Percentiles rank a stretch among this genome's conserved stretches.
Evolutionary conservation across 2,329 filamentous ascomycete genomes (phyloP).

Genomic region (Colletotrichum filicis): DNA sequence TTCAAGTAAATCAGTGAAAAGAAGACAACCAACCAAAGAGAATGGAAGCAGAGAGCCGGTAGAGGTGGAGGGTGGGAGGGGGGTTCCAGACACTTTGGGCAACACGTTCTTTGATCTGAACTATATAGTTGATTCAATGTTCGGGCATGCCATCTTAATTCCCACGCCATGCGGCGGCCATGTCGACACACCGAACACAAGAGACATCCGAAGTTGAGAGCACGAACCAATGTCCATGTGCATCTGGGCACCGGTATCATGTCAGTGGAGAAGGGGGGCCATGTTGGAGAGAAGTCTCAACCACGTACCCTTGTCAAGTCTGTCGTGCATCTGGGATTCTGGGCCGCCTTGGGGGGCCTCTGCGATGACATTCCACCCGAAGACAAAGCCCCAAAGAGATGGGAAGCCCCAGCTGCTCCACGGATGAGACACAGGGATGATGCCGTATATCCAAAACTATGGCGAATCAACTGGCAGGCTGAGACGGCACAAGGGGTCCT

Average conservation of each 20-base stretch:
- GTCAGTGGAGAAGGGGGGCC: slow-evolving; percentile 29
- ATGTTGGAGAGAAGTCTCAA: slow-evolving; percentile 23
- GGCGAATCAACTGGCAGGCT: slow-evolving; percentile 28
- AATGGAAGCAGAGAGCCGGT: slow-evolving; percentile 14
- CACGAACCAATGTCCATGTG: slow-evolving; percentile 23
- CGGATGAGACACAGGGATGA: slow-evolving; percentile 17
- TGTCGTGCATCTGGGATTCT: slow-evolving; percentile 1
- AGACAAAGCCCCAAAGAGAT: too few relatives aligned
- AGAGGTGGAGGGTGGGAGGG: not conserved
- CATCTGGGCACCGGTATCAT: slow-evolving; percentile 32
- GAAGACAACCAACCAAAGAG: slow-evolving; percentile 13
- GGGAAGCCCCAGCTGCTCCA: not conserved
- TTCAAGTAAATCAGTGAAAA: not conserved
- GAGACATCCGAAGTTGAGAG: slow-evolving; percentile 26
- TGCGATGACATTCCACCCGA: too few relatives aligned
- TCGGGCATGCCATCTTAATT: slow-evolving; percentile 29
- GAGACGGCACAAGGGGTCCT: slow-evolving; percentile 28
- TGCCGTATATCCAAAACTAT: slow-evolving; percentile 30
- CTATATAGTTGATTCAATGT: slow-evolving; percentile 24
- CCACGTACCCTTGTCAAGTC: slow-evolving; percentile 18
- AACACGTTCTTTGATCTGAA: slow-evolving; percentile 29
- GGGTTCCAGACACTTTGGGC: slow-evolving; percentile 10
- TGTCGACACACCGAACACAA: too few relatives aligned
- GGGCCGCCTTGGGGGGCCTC: too few relatives aligned
- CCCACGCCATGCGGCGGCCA: not conserved